Evolutionary conservation across 23 red algal species (phyloP).

Genomic region (Gracilariopsis chorda): DNA sequence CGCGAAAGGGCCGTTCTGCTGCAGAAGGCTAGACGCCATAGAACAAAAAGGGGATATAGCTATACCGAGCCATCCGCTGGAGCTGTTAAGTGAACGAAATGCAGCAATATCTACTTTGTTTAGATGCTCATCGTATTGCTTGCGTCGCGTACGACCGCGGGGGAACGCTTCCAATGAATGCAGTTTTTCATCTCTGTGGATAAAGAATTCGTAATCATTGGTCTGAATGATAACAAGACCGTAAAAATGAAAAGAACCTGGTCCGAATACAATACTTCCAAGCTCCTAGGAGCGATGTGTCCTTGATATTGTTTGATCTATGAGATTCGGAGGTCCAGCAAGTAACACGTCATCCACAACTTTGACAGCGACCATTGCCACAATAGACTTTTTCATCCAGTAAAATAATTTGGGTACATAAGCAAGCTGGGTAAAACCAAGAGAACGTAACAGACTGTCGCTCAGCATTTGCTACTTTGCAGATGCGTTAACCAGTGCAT

Average conservation of each 20-base stretch:
- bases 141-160: not conserved
- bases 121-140: not conserved
- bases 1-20: no score
- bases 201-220: no score
- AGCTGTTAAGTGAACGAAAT: conserved; percentile 17
- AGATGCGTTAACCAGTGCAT: not conserved
- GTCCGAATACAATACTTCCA: not conserved
- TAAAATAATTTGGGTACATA: not conserved
- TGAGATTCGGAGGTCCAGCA: not conserved
- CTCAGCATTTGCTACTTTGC: not conserved
- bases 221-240: no score
- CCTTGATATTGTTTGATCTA: not conserved
- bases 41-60: conserved; percentile 7
- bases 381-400: not conserved
- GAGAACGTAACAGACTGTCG: not conserved
- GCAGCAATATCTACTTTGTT: not conserved
- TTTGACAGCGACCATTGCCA: not conserved
- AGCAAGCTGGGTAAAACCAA: not conserved
- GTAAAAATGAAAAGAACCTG: not conserved
- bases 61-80: not conserved
- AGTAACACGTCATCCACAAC: not conserved
- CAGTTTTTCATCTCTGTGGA: not conserved
- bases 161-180: not conserved
- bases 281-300: not conserved
- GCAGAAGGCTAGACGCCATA: no score